phyloP scores from a whole-genome alignment of 352 stramenopile species.

The Pythium folliculosum region DNA sequence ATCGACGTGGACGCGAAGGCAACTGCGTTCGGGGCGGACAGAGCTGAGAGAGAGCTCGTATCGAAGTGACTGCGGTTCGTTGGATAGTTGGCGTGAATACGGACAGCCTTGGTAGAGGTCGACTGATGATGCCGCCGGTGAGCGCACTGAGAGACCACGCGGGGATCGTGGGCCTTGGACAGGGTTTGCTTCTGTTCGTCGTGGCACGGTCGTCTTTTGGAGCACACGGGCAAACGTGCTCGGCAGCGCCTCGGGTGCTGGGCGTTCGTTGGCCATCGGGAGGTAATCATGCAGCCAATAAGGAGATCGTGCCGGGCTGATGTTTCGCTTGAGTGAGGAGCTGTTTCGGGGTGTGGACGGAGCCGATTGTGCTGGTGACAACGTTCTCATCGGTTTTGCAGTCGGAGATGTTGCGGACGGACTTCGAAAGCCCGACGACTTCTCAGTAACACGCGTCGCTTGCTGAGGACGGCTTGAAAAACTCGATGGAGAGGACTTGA shows the following conservation, averaged over 20 bases:
- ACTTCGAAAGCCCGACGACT: not conserved
- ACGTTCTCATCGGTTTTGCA: not conserved
- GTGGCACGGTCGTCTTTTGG: not conserved
- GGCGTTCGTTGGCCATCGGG: slow-evolving; percentile 1
- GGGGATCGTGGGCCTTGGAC: too few relatives aligned
- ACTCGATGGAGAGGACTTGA: not conserved
- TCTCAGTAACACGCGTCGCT: not conserved
- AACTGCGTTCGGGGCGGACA: not conserved
- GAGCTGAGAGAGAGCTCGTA: too few relatives aligned
- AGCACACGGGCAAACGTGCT: slow-evolving; percentile 36
- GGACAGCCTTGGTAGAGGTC: too few relatives aligned
- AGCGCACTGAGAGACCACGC: too few relatives aligned
- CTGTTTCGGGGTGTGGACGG: not conserved
- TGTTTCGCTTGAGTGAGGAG: too few relatives aligned
- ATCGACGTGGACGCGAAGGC: not conserved
- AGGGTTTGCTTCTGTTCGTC: too few relatives aligned
- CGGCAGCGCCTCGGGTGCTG: slow-evolving; percentile 35
- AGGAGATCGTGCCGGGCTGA: not conserved
- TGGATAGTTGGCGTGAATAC: too few relatives aligned
- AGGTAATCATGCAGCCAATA: slow-evolving; percentile 9
- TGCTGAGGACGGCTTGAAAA: not conserved
- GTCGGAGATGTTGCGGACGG: not conserved
- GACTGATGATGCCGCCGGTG: too few relatives aligned
- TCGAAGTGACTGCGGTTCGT: too few relatives aligned
- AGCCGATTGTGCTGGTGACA: not conserved